These are phyloP conservation scores for Sarocladiaceae sp. DNA, from an alignment of 2,329 filamentous ascomycete species.

Conservation along the genomic window DNA sequence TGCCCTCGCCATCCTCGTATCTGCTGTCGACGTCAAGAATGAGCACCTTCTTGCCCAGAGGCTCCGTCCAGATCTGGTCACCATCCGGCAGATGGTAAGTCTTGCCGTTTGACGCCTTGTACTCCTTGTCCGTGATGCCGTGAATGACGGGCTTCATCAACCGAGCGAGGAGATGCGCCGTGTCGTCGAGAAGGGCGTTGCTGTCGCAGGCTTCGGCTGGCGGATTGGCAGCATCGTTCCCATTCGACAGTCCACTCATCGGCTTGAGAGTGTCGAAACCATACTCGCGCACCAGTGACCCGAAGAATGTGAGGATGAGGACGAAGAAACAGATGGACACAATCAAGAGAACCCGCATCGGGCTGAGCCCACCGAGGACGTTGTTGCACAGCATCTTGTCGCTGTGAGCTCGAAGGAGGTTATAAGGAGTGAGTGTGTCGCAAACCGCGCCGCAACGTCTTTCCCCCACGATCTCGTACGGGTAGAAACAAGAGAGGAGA, in stretches of 20 bases:
- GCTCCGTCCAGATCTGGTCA: slow-evolving; percentile 6
- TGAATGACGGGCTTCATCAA: slow-evolving; percentile 1
- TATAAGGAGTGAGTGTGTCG: too few relatives aligned
- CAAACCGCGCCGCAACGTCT: too few relatives aligned
- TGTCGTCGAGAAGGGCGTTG: background rate
- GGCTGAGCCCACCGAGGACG: background rate
- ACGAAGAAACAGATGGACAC: background rate
- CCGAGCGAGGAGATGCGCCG: background rate
- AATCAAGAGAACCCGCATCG: background rate
- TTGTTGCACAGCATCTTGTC: too few relatives aligned
- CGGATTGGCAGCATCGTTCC: background rate
- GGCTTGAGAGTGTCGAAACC: background rate
- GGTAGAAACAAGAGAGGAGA: too few relatives aligned
- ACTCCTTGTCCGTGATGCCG: background rate
- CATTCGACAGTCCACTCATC: slow-evolving; percentile 11
- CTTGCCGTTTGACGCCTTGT: background rate
- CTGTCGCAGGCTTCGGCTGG: background rate
- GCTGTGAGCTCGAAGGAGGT: too few relatives aligned
- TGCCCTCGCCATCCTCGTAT: background rate
- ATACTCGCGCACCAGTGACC: background rate
- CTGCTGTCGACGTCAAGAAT: slow-evolving; percentile 11
- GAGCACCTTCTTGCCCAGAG: slow-evolving; percentile 8
- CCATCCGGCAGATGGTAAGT: background rate
- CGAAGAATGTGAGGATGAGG: slow-evolving; percentile 1
- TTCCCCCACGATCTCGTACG: too few relatives aligned